Conservation (phyloP, 805 yeast genomes). For the Pichia membranifaciens region DNA sequence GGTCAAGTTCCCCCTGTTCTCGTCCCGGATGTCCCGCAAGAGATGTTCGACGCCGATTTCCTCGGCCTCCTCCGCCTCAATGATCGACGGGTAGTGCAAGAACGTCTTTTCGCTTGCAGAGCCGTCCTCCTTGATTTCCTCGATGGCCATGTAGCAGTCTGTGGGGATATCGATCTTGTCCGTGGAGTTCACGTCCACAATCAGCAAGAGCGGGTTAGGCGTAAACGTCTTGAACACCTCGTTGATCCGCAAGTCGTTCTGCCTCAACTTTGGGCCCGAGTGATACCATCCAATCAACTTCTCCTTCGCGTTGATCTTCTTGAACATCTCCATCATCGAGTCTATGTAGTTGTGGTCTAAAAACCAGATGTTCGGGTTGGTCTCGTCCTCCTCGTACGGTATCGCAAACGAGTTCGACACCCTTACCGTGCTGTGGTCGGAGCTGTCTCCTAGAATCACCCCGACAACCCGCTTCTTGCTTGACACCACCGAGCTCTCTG, state of each 20-base stretch:
- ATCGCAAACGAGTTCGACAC: conserved; percentile 93
- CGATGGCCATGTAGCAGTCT: conserved; percentile 88
- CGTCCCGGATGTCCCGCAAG: conserved; percentile 89
- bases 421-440: conserved; percentile 40
- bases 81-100: conserved; percentile 84
- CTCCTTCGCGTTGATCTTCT: conserved; percentile 95
- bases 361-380: conserved; percentile 90
- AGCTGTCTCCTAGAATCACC: conserved; percentile 80
- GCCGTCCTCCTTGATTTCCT: conserved; percentile 95
- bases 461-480: conserved; percentile 83
- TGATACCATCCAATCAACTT: conserved; percentile 98
- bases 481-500: conserved; percentile 26
- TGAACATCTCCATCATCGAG: conserved; percentile 96
- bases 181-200: conserved; percentile 85
- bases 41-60: conserved; percentile 98
- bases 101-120: conserved; percentile 88
- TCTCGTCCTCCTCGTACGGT: conserved; percentile 96
- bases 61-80: conserved; percentile 98
- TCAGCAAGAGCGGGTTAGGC: conserved; percentile 72
- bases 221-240: conserved; percentile 83
- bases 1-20: conserved; percentile 90
- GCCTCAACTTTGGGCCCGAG: conserved; percentile 87
- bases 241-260: conserved; percentile 86
- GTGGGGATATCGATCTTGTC: conserved; percentile 85
- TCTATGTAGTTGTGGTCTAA: conserved; percentile 94